Conservation (phyloP, 1,284 basidiomycete genomes). For the Cryptococcus deneoformans region DNA sequence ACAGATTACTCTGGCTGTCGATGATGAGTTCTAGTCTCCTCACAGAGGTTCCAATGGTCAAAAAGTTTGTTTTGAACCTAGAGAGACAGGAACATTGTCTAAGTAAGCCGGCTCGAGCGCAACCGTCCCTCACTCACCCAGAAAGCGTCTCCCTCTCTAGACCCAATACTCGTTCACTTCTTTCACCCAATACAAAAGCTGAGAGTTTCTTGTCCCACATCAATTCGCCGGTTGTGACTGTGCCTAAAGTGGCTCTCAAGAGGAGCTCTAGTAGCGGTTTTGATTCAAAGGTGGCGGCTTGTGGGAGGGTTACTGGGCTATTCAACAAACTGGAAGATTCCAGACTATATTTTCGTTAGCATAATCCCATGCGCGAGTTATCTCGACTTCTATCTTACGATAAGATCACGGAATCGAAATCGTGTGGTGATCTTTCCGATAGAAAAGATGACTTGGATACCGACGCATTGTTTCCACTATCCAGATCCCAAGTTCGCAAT, state of each 20-base stretch:
- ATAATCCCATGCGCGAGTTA: neutral
- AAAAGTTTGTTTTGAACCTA: conserved; percentile 8
- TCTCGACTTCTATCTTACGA: conserved; percentile 10
- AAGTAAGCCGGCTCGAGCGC: neutral
- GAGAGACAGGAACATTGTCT: too few relatives aligned
- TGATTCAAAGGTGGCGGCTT: too few relatives aligned
- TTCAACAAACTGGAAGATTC: neutral
- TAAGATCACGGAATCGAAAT: conserved; percentile 30
- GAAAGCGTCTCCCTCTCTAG: conserved; percentile 8
- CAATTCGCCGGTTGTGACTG: conserved; percentile 23
- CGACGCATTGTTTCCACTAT: neutral
- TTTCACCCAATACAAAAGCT: conserved; percentile 22
- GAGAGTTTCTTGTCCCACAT: conserved; percentile 26
- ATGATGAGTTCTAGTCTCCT: conserved; percentile 39
- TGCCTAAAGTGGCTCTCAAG: conserved; percentile 36
- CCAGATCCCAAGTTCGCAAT: conserved; percentile 28
- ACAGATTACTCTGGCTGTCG: conserved; percentile 27
- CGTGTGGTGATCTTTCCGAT: conserved; percentile 19
- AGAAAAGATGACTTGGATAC: conserved; percentile 14
- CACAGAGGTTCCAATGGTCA: conserved; percentile 33
- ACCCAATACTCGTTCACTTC: conserved; percentile 16
- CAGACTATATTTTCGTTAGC: neutral
- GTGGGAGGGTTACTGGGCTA: too few relatives aligned
- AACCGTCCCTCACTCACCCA: neutral
- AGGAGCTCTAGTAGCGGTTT: conserved; percentile 20